Conservation (phyloP, 345 rosid genomes). For the Camelina laxa region DNA sequence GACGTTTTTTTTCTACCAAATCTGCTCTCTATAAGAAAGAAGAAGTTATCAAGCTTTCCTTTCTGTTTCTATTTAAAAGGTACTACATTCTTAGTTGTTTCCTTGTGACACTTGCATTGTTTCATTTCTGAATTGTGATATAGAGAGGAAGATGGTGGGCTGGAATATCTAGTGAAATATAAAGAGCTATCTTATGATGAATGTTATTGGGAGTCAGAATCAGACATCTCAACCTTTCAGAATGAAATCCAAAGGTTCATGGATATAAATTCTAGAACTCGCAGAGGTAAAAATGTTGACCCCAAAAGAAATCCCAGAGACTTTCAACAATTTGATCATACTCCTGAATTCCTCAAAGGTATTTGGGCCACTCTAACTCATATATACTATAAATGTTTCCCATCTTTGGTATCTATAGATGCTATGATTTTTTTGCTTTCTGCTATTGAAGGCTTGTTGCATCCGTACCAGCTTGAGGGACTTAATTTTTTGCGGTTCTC, state of each 20-base stretch:
- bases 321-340: conserved; percentile 82
- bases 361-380: conserved; percentile 34
- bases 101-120: conserved; percentile 14
- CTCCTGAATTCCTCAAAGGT: conserved; percentile 98
- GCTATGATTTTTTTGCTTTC: conserved; percentile 36
- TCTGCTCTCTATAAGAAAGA: background rate
- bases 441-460: conserved; percentile 75
- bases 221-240: conserved; percentile 88
- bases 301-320: conserved; percentile 69
- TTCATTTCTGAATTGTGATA: conserved; percentile 48
- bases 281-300: conserved; percentile 64
- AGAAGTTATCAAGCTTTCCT: conserved; percentile 1
- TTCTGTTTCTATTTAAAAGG: background rate
- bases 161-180: conserved; percentile 91
- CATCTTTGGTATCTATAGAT: conserved; percentile 31
- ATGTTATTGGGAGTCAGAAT: conserved; percentile 97
- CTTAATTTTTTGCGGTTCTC: conserved; percentile 94
- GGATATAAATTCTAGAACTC: conserved; percentile 69
- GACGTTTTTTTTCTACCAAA: background rate
- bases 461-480: conserved; percentile 98
- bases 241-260: conserved; percentile 84
- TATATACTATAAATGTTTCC: conserved; percentile 26
- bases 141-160: conserved; percentile 84
- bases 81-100: conserved; percentile 8
- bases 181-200: conserved; percentile 97